phyloP scores from a whole-genome alignment of 345 rosid species.

The Xanthoceras sorbifolium region DNA sequence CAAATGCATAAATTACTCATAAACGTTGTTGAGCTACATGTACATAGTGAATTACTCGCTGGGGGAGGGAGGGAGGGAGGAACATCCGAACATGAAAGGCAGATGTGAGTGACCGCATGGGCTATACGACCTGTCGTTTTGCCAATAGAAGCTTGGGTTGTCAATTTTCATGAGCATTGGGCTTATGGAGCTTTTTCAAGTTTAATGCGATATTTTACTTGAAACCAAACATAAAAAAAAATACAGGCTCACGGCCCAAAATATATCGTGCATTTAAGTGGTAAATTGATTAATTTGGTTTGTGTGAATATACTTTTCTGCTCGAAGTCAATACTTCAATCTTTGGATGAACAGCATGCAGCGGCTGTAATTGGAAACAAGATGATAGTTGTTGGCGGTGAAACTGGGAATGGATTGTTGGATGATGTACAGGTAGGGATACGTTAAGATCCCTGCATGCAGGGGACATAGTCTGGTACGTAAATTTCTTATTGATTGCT shows the following conservation, averaged over 20 bases:
- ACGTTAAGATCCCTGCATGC: constrained; percentile 79
- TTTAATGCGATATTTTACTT: not conserved
- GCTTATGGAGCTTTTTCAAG: not conserved
- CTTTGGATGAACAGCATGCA: constrained; percentile 65
- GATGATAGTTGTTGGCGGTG: constrained; percentile 97
- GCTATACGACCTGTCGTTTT: not conserved
- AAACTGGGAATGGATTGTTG: constrained; percentile 74
- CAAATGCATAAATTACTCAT: too few relatives aligned
- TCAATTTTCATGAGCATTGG: not conserved
- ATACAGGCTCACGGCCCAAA: not conserved
- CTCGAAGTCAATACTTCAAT: constrained; percentile 13
- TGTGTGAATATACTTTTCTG: not conserved
- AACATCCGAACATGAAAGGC: not conserved
- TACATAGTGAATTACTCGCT: not conserved
- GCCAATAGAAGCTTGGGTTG: not conserved
- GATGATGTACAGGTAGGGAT: constrained; percentile 90
- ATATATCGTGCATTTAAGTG: not conserved
- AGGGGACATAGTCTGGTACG: constrained; percentile 92
- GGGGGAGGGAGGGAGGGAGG: too few relatives aligned
- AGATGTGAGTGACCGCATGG: not conserved
- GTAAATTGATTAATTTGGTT: not conserved
- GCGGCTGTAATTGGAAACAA: constrained; percentile 88
- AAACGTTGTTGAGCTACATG: not conserved
- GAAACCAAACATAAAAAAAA: not conserved
- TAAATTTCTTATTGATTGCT: constrained; percentile 6